Evolutionary conservation across 139 green algal genomes (phyloP).

Genomic region (Coelastrella sp.): DNA sequence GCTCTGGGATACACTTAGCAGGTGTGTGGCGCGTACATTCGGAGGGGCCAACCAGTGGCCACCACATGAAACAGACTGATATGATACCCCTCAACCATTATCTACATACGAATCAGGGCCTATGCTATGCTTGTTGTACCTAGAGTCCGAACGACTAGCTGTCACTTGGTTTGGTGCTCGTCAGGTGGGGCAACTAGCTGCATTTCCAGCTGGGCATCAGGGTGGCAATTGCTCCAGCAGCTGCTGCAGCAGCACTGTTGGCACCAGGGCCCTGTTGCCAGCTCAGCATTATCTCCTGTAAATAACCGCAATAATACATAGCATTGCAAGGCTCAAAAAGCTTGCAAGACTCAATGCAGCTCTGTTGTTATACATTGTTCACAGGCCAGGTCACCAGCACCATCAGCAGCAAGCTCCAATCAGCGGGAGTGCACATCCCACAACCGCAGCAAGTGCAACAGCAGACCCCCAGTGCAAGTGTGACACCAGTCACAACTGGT

Average conservation of each 20-base stretch:
- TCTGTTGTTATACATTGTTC: background rate
- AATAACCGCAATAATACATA: too few species aligned
- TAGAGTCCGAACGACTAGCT: too few species aligned
- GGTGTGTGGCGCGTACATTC: conserved; percentile 22
- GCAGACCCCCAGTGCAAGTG: background rate
- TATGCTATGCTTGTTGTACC: too few species aligned
- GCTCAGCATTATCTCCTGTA: too few species aligned
- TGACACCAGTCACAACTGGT: background rate
- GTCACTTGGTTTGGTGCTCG: too few species aligned
- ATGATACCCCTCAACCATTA: background rate
- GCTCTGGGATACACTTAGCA: background rate
- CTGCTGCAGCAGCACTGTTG: too few species aligned
- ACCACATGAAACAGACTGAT: background rate
- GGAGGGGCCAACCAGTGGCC: background rate
- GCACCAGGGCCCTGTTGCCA: too few species aligned
- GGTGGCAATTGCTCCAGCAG: too few species aligned
- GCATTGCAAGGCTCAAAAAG: too few species aligned
- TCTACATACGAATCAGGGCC: too few species aligned
- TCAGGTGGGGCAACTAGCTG: too few species aligned
- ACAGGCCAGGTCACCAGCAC: background rate
- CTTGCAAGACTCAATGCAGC: background rate
- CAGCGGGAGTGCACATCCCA: background rate
- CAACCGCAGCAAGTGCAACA: background rate
- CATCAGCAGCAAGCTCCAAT: conserved; percentile 17
- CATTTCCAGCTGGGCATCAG: too few species aligned